Percentiles rank a stretch among this genome's conserved stretches.
These are phyloP conservation scores for Amanita fuliginea DNA, from an alignment of 768 basidiomycete genomes.

Conservation along the genomic window DNA sequence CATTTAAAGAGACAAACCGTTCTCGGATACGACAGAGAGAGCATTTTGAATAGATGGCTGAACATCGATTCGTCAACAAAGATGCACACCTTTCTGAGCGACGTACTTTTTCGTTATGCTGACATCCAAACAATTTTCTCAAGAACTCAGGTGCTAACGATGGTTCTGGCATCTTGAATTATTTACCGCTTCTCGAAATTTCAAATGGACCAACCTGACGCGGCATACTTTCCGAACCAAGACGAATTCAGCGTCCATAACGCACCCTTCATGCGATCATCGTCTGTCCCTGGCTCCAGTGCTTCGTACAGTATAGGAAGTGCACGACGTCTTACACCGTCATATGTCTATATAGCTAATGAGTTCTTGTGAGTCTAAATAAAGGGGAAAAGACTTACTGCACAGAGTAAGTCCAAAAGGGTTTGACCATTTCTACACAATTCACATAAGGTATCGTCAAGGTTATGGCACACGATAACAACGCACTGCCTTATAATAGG, in stretches of 20 bases:
- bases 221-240: conserved; percentile 49
- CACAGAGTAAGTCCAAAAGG: conserved; percentile 38
- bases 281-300: conserved; percentile 60
- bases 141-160: conserved; percentile 49
- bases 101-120: conserved; percentile 73
- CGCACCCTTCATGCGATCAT: conserved; percentile 90
- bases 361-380: neutral
- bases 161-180: conserved; percentile 38
- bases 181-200: neutral
- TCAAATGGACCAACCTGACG: conserved; percentile 25
- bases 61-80: neutral
- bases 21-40: conserved; percentile 53
- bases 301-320: conserved; percentile 47
- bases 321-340: conserved; percentile 56
- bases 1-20: conserved; percentile 27
- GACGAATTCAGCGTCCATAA: conserved; percentile 65
- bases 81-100: neutral
- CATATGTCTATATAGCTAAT: conserved; percentile 36
- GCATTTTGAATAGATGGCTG: conserved; percentile 72
- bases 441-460: conserved; percentile 14
- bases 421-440: conserved; percentile 30
- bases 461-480: neutral
- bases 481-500: conserved; percentile 40
- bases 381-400: conserved; percentile 18
- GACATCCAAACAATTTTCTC: conserved; percentile 54